These are phyloP conservation scores for Cyclospora cayetanensis DNA, from an alignment of 169 alveolate genomes.

Conservation along the genomic window DNA sequence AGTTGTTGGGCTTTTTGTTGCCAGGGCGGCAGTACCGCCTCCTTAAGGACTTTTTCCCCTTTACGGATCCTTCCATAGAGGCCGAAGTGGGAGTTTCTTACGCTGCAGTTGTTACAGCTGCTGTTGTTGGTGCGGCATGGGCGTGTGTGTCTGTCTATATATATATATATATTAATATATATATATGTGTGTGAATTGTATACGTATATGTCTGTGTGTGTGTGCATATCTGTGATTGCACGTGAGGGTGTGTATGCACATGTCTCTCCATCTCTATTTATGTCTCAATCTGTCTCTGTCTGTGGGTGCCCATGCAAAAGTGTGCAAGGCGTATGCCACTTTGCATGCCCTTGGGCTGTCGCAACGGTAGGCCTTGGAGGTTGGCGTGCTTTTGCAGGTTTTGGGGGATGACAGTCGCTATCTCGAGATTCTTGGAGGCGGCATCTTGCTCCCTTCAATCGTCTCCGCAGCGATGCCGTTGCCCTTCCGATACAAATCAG, in stretches of 20 bases:
- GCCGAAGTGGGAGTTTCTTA: not conserved
- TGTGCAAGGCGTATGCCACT: too few relatives aligned
- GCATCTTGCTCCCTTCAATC: not conserved
- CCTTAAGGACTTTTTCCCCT: not conserved
- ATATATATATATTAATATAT: too few relatives aligned
- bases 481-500: not conserved
- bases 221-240: too few relatives aligned
- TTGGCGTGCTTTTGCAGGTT: not conserved
- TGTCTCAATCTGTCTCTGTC: too few relatives aligned
- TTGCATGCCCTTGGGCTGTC: too few relatives aligned
- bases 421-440: not conserved
- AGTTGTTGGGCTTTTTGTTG: not conserved
- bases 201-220: too few relatives aligned
- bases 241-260: too few relatives aligned
- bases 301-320: too few relatives aligned
- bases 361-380: not conserved
- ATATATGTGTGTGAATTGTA: too few relatives aligned
- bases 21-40: not conserved
- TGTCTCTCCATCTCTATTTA: too few relatives aligned
- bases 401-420: not conserved
- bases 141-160: not conserved
- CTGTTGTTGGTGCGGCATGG: not conserved
- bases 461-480: not conserved
- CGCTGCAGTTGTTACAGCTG: not conserved
- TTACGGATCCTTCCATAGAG: not conserved